These are phyloP conservation scores for Amylocystis lapponica DNA, from an alignment of 768 basidiomycete genomes.

Conservation along the genomic window DNA sequence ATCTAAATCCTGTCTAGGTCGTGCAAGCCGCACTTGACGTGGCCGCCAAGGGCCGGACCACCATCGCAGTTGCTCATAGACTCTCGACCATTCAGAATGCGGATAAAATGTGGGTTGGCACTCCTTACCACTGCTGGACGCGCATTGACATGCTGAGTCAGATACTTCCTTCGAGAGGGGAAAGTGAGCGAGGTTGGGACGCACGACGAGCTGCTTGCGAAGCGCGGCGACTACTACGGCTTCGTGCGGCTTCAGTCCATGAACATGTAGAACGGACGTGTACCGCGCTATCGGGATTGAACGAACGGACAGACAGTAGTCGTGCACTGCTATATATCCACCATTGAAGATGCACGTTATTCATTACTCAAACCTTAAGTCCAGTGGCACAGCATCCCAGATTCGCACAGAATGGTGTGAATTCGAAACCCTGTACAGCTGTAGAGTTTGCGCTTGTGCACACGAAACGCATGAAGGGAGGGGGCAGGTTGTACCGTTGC, in stretches of 20 bases:
- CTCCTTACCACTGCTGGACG: neutral
- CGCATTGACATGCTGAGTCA: constrained; percentile 21
- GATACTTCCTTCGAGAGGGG: constrained; percentile 89
- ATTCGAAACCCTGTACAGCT: no score
- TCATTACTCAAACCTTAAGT: no score
- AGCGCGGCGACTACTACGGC: constrained; percentile 73
- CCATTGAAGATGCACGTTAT: neutral
- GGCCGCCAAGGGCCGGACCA: constrained; percentile 89
- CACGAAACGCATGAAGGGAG: no score
- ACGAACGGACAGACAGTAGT: no score
- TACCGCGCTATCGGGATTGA: neutral
- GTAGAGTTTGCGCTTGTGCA: no score
- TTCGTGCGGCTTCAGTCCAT: constrained; percentile 80
- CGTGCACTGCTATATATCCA: neutral
- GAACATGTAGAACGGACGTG: constrained; percentile 18
- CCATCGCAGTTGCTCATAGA: constrained; percentile 93
- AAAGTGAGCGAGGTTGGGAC: constrained; percentile 81
- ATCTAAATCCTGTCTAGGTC: constrained; percentile 85
- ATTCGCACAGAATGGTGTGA: no score
- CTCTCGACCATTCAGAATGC: constrained; percentile 91
- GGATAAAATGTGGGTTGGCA: constrained; percentile 78
- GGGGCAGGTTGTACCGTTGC: no score
- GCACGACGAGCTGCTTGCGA: constrained; percentile 71
- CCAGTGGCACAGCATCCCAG: no score
- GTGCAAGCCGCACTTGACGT: constrained; percentile 92